A percentile compares a stretch with the other conserved stretches of the same genome.
These are phyloP conservation scores for Chlamydomonas eustigma DNA, from an alignment of 139 green algal species.

Conservation along the genomic window DNA sequence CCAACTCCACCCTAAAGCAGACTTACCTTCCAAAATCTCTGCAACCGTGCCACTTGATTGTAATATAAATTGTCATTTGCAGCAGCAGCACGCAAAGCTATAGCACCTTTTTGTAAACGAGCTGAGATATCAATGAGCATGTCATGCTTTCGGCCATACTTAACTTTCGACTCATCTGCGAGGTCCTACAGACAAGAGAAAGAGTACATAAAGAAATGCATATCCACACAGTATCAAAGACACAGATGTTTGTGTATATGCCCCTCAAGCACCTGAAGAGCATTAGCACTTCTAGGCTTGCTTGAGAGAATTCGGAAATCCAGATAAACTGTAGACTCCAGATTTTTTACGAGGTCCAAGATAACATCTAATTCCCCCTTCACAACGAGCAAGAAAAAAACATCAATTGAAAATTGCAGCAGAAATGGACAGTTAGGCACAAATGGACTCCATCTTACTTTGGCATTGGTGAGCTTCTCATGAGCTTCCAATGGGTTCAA, in stretches of 20 bases:
- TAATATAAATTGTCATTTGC: slow-evolving; percentile 8
- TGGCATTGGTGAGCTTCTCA: not conserved
- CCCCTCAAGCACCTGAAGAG: not conserved
- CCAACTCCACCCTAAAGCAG: too few relatives aligned
- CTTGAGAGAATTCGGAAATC: slow-evolving; percentile 5
- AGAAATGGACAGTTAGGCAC: not conserved
- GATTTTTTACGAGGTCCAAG: slow-evolving; percentile 3
- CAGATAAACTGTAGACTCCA: not conserved
- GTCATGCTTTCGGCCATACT: not conserved
- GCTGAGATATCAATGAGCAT: not conserved
- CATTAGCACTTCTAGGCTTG: not conserved
- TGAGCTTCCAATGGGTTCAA: slow-evolving; percentile 4
- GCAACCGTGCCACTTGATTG: not conserved
- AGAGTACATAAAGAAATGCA: not conserved
- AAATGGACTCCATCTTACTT: not conserved
- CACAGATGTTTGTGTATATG: not conserved
- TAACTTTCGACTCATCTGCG: not conserved
- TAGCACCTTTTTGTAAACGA: not conserved
- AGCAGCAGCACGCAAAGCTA: not conserved
- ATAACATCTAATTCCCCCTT: slow-evolving; percentile 16
- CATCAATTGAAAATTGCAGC: not conserved
- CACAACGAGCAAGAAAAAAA: not conserved
- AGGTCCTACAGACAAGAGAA: not conserved
- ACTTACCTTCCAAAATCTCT: slow-evolving; percentile 1
- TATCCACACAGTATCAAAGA: not conserved